A percentile compares a stretch with the other conserved stretches of the same genome.
These are phyloP conservation scores for Hura crepitans DNA, from an alignment of 441 rosid genomes.

Conservation along the genomic window DNA sequence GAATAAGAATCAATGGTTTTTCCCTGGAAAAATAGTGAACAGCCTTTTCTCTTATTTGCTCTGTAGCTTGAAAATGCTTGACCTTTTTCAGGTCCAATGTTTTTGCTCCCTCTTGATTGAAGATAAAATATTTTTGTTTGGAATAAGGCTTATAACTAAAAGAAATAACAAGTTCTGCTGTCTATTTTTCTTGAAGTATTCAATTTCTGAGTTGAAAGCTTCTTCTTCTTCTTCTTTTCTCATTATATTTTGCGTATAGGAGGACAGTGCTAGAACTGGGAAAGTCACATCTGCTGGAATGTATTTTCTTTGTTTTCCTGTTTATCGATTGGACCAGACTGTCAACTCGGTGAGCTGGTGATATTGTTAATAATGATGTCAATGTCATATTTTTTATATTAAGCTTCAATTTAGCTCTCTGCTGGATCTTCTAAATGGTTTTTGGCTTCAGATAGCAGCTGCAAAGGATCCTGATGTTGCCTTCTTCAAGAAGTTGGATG, in stretches of 20 bases:
- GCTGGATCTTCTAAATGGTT: constrained; percentile 18
- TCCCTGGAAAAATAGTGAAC: background rate
- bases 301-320: constrained; percentile 94
- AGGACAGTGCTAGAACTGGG: constrained; percentile 74
- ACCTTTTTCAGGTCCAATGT: background rate
- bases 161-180: background rate
- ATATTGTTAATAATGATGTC: background rate
- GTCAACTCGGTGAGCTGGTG: constrained; percentile 53
- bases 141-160: background rate
- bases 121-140: background rate
- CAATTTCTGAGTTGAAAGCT: constrained; percentile 1
- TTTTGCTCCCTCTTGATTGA: background rate
- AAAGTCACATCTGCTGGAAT: constrained; percentile 85
- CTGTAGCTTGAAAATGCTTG: background rate
- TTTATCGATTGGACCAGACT: constrained; percentile 73
- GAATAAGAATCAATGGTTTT: background rate
- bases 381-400: constrained; percentile 9
- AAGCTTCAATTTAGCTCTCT: constrained; percentile 19
- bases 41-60: background rate
- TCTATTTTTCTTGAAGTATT: too few relatives aligned
- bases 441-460: constrained; percentile 52
- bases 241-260: constrained; percentile 36
- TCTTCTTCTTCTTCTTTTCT: constrained; percentile 3
- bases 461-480: constrained; percentile 87
- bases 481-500: constrained; percentile 85